Conservation (phyloP, 164 flowering plant species). For the Cinnamomum chago region DNA sequence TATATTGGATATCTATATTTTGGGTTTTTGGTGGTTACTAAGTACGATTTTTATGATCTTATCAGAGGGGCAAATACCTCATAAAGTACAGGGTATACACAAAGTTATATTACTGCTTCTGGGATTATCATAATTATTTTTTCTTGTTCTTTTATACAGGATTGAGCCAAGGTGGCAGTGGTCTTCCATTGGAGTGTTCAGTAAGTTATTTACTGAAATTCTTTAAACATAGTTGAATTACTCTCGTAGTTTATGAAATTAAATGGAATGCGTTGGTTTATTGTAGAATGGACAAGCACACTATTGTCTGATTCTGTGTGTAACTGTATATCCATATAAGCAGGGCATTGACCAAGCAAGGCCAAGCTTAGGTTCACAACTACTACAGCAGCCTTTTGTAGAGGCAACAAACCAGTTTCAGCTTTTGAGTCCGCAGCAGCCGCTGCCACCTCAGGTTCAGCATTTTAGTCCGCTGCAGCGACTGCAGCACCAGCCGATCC, state of each 20-base stretch:
- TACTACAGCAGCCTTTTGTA: constrained; percentile 57
- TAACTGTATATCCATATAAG: constrained; percentile 3
- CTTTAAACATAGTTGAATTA: neutral
- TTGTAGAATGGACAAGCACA: neutral
- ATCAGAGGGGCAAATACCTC: too few species aligned
- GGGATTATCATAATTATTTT: neutral
- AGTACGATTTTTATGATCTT: too few species aligned
- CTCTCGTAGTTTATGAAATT: too few species aligned
- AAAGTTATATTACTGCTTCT: too few species aligned
- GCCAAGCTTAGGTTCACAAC: constrained; percentile 53
- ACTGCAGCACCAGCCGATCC: too few species aligned
- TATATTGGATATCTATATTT: too few species aligned
- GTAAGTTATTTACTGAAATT: constrained; percentile 37
- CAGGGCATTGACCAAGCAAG: constrained; percentile 74
- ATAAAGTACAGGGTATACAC: too few species aligned
- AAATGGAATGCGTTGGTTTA: neutral
- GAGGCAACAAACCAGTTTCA: constrained; percentile 48
- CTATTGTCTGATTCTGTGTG: neutral
- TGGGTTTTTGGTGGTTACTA: too few species aligned
- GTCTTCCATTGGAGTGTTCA: constrained; percentile 66
- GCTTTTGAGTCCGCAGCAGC: constrained; percentile 5
- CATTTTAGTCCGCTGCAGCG: too few species aligned
- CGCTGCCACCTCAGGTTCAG: too few species aligned
- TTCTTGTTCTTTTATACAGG: constrained; percentile 25
- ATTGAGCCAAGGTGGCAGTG: constrained; percentile 53